Conservation (phyloP, 2,329 filamentous ascomycete species). For the Beauveria australis region DNA sequence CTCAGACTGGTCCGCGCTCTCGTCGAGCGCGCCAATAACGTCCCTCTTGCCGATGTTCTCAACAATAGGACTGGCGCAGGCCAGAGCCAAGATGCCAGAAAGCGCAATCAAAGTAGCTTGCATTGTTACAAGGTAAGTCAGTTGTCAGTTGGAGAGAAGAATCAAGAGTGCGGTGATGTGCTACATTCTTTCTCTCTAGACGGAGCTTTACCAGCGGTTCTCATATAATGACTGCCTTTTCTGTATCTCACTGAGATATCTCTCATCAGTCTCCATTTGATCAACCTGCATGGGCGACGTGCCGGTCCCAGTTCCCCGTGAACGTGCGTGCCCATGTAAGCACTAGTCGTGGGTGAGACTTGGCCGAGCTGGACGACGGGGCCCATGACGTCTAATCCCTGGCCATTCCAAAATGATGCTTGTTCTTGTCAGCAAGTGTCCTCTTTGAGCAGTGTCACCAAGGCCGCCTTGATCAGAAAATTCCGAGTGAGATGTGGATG, state of each 20-base stretch:
- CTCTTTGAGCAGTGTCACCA: background rate
- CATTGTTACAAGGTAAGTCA: background rate
- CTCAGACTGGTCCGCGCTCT: conserved; percentile 25
- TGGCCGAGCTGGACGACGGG: background rate
- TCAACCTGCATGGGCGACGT: background rate
- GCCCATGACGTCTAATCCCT: background rate
- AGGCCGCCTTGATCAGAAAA: background rate
- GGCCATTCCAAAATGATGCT: background rate
- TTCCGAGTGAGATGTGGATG: background rate
- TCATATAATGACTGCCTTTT: background rate
- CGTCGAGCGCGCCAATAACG: conserved; percentile 23
- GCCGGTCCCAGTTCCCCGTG: background rate
- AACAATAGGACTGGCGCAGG: conserved; percentile 14
- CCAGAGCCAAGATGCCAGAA: conserved; percentile 12
- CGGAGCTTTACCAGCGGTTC: background rate
- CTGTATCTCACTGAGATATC: background rate
- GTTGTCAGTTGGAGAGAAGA: background rate
- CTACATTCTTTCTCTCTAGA: background rate
- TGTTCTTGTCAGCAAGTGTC: background rate
- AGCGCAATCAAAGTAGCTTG: background rate
- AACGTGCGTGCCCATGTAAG: conserved; percentile 3
- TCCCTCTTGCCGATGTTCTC: conserved; percentile 16
- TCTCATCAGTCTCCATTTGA: background rate
- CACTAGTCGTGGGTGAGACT: background rate
- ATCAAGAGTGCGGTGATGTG: background rate